These are phyloP conservation scores for Mitragyna speciosa DNA, from an alignment of 257 asterid genomes.

Conservation along the genomic window DNA sequence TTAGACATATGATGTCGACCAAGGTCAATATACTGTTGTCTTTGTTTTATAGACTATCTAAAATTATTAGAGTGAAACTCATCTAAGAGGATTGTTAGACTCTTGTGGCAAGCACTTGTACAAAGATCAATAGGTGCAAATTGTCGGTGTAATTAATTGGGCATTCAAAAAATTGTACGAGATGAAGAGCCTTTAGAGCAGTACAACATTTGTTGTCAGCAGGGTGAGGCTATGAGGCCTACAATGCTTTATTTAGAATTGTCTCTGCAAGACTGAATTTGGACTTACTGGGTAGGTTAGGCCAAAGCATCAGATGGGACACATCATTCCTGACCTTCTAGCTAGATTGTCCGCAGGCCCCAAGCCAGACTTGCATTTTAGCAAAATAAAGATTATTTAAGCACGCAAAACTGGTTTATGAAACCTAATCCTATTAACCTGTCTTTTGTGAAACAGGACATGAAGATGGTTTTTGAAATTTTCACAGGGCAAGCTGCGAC, in stretches of 20 bases:
- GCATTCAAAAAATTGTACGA: background rate
- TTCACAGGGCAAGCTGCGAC: constrained; percentile 88
- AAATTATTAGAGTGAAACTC: background rate
- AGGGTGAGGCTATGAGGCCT: background rate
- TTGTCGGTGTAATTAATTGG: background rate
- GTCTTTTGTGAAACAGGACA: constrained; percentile 58
- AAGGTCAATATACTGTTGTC: constrained; percentile 50
- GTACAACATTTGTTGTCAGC: background rate
- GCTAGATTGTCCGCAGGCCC: background rate
- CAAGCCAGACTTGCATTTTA: background rate
- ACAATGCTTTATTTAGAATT: background rate
- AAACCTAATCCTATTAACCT: background rate
- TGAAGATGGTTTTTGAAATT: constrained; percentile 63
- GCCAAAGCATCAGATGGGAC: background rate
- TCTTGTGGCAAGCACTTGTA: too few species aligned
- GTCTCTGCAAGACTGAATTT: background rate
- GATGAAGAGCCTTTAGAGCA: background rate
- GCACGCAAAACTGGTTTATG: background rate
- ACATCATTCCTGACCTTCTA: background rate
- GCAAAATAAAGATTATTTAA: background rate
- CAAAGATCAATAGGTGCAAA: background rate
- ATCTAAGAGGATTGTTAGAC: background rate
- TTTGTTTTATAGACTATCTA: background rate
- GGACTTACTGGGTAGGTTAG: background rate
- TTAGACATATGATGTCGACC: constrained; percentile 56